Evolutionary conservation across 257 asterid genomes (phyloP).

Genomic region (Rauvolfia tetraphylla): DNA sequence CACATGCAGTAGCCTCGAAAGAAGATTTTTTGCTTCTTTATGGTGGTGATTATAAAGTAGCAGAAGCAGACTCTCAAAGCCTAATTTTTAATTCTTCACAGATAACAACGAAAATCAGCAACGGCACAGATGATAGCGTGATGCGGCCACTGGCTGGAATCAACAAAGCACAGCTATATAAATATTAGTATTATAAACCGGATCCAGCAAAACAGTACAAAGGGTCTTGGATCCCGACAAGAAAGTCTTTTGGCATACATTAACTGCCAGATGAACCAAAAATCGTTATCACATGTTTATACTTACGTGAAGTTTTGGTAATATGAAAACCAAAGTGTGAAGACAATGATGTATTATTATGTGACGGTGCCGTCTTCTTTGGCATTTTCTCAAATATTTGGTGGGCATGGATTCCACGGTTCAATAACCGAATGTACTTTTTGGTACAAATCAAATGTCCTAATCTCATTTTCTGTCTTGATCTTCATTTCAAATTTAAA

Average conservation of each 20-base stretch:
- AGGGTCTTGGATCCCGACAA: conserved; percentile 12
- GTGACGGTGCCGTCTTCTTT: neutral
- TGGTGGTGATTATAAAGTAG: neutral
- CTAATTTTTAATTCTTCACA: neutral
- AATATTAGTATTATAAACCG: no score
- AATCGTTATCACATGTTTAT: conserved; percentile 12
- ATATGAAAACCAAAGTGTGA: conserved; percentile 7
- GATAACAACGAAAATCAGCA: neutral
- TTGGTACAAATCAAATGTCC: neutral
- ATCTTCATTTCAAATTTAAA: no score
- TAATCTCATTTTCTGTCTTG: neutral
- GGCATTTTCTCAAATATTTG: neutral
- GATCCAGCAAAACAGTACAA: neutral
- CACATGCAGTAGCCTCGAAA: neutral
- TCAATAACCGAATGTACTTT: neutral
- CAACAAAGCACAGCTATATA: no score
- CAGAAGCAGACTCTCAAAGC: neutral
- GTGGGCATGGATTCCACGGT: neutral
- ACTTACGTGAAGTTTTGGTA: conserved; percentile 16
- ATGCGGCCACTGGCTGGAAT: neutral
- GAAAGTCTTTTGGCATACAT: neutral
- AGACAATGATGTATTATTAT: neutral
- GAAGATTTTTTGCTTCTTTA: neutral
- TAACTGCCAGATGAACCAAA: conserved; percentile 4
- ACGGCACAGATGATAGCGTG: no score